Evolutionary conservation across 1,284 basidiomycete genomes (phyloP), one percentile per base, ranked within the genome.

Genomic region (Fereydounia khargensis): DNA sequence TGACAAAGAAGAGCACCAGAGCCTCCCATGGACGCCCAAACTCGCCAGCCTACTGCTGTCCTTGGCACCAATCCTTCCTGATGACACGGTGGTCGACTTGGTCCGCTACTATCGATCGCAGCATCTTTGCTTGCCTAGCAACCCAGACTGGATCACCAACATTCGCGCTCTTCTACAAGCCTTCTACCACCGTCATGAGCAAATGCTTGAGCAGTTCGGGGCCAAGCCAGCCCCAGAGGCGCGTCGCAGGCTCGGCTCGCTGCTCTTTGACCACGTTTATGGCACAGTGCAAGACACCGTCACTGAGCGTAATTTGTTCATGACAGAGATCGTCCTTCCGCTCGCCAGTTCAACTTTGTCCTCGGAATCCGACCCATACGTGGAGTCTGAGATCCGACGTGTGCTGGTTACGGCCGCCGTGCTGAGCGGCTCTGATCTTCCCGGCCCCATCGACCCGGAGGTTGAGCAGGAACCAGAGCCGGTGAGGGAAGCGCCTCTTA

Each of bases 241-340:
- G n/a, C 54, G 70, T n/a, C 39, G 44, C 20, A 49, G 64, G 17
- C 53, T 70, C 3, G 60, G 60, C 6, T 41, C 49, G 18, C 59
- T 75, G n/a, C 34, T 72, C 19, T 69, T 73, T 21, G 58, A 65
- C 18, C 53, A 71, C 32, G 69, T 68, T 30, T 75, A 72, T 48
- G 54, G 63, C 22, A 55, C 58, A 3, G 68, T 75, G 6, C 61
- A 69, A 36, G 68, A 73, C 39, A 40, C 73, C 20, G 65, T 65
- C 1, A 33, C 40, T n/a, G 50, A 68, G 38, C 58, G 70, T 21
- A 44, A 65, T 27, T 43, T 51, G 9, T 52, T 75, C 39, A 54
- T 73, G 47, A 53, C 52, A 14, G 55, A 65, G 13, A 37, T 75
- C 24, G 47, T 74, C 21, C 37, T 74, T 32, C 70, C 70, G 6